Evolutionary conservation across 805 yeast species (phyloP), one percentile per base, ranked within the genome.

Genomic region (Monosporozyma aerobia): DNA sequence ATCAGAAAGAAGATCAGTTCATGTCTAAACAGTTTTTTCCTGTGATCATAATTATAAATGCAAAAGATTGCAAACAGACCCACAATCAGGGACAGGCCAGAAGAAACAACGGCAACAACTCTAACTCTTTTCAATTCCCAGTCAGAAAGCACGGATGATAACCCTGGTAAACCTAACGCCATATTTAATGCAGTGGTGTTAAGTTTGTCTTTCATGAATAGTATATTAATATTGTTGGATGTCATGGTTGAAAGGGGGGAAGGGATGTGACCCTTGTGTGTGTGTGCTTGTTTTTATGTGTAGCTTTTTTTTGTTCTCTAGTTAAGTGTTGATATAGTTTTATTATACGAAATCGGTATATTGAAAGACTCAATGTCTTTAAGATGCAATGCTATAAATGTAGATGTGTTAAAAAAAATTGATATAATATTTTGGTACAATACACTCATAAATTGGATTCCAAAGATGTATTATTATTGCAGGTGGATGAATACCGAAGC

Each of bases 1-100:
- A 87, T 73, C 51, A 90, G 71, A 51, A 84, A 79, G 46, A 81
- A 70, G 57, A 89, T 82, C 55, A 90, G 73, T 53, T 81, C 82
- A 64, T 85, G 92, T 48, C 90, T 73, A 68, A 86, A 86, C 25
- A 81, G 80, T 39, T 78, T 60, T 51, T 81, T 72, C 55, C 80
- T 69, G 2, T 82, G 85, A 63, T 85, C 90, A 33, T 85, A 83
- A 52, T 84, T 80, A 3, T 73, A 69, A 53, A 82, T 75, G 54
- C 77, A 68, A 64, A 83, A 87, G 54, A 87, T 72, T 7, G 87
- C 82, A 0, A 74, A 57, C 4, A 83, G 58, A n/a, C 90, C 86
- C 44, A 76, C 67, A 2, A 74, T 49, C 1, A 83, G 68, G 16
- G 86, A 80, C 3, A 70, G 53, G 6, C 77, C 66, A 1, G 84